A percentile compares a stretch with the other conserved stretches of the same genome.
Conservation (phyloP, 2,329 filamentous ascomycete genomes). For the Penicillium occitanis region DNA sequence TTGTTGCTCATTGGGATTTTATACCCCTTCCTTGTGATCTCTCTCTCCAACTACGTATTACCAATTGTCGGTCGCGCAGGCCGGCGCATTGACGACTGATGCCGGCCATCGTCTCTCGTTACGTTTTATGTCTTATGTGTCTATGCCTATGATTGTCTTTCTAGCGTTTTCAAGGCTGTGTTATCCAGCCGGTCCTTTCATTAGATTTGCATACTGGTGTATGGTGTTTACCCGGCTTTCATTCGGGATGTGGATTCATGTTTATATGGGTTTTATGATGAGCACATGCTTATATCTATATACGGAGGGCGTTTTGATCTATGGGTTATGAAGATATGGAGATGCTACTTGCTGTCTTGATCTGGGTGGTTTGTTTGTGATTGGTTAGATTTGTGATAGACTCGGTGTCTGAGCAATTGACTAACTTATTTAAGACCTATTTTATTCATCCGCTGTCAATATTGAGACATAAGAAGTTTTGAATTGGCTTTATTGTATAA, state of each 20-base stretch:
- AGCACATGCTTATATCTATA: not conserved
- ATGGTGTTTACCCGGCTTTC: constrained; percentile 9
- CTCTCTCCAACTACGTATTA: not conserved
- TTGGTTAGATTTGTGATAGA: not conserved
- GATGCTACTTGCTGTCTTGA: not conserved
- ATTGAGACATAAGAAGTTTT: not conserved
- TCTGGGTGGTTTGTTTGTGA: not conserved
- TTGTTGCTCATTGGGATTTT: not conserved
- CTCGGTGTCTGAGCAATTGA: not conserved
- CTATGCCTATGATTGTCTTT: not conserved
- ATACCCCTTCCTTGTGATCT: constrained; percentile 2
- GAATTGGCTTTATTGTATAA: not conserved
- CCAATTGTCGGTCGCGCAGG: constrained; percentile 2
- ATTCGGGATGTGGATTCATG: not conserved
- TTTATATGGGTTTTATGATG: not conserved
- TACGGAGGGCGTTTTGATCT: not conserved
- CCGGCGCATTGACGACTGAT: not conserved
- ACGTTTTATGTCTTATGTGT: constrained; percentile 1
- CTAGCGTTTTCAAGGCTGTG: not conserved
- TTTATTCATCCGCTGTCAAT: not conserved
- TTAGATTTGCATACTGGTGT: constrained; percentile 16
- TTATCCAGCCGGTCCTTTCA: constrained; percentile 5
- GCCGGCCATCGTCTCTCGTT: constrained; percentile 9
- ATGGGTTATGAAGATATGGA: not conserved
- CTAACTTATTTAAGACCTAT: not conserved